Conservation (phyloP, 2,329 filamentous ascomycete genomes). For the Fusarium pininemorale region DNA sequence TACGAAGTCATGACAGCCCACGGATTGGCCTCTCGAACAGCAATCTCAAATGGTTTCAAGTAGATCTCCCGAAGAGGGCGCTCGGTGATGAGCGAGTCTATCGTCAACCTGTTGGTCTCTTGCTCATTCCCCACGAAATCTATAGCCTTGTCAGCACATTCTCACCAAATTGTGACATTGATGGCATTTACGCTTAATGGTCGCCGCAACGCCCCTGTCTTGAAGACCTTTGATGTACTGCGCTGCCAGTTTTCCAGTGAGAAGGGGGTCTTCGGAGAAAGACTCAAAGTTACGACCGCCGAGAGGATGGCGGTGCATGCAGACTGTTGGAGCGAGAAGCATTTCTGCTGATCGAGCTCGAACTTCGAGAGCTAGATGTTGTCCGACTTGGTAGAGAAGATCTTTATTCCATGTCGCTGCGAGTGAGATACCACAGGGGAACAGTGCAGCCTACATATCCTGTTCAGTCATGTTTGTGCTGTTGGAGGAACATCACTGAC, state of each 20-base stretch:
- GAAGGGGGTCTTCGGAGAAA: conserved; percentile 82
- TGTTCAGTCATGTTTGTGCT: neutral
- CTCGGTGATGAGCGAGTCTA: conserved; percentile 72
- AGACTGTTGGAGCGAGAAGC: conserved; percentile 79
- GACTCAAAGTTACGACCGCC: conserved; percentile 90
- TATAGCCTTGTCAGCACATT: conserved; percentile 32
- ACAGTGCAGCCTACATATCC: conserved; percentile 71
- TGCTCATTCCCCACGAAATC: conserved; percentile 78
- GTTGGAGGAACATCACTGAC: conserved; percentile 45
- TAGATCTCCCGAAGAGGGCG: conserved; percentile 75
- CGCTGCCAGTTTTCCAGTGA: conserved; percentile 78
- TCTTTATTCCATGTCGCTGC: conserved; percentile 82
- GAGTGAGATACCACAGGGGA: conserved; percentile 81
- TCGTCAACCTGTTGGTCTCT: conserved; percentile 65
- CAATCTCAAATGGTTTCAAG: conserved; percentile 79
- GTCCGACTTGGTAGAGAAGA: conserved; percentile 74
- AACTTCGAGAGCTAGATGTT: conserved; percentile 75
- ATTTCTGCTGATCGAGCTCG: conserved; percentile 79
- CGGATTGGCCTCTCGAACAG: conserved; percentile 72
- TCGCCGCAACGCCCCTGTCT: conserved; percentile 76
- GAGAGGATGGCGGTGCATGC: conserved; percentile 82
- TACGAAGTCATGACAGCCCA: conserved; percentile 77
- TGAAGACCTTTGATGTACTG: conserved; percentile 79
- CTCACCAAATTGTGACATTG: rapidly evolving
- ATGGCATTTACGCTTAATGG: conserved; percentile 72